A percentile compares a stretch with the other conserved stretches of the same genome.
Conservation (phyloP, 345 rosid genomes). For the Nephelium lappaceum region DNA sequence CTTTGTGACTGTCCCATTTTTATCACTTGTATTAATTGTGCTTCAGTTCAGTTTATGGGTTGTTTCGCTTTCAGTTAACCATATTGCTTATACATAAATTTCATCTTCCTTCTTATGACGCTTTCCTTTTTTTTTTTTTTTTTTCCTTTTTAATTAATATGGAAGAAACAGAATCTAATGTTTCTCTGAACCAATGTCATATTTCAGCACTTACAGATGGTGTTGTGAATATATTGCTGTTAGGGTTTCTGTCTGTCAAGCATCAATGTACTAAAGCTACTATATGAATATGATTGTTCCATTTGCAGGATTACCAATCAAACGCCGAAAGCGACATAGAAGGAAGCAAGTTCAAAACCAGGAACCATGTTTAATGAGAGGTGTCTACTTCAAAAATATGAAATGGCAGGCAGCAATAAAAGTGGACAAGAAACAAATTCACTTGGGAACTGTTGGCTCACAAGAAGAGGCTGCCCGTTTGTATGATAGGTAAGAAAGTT, state of each 20-base stretch:
- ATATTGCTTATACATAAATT: not conserved
- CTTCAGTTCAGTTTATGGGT: not conserved
- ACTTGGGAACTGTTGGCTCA: slow-evolving; percentile 89
- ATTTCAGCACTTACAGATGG: slow-evolving; percentile 1
- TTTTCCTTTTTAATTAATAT: not conserved
- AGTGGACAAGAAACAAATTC: slow-evolving; percentile 95
- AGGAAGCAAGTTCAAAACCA: slow-evolving; percentile 86
- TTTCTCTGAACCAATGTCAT: not conserved
- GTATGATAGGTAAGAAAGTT: slow-evolving; percentile 70
- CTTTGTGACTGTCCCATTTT: not conserved
- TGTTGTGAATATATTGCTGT: not conserved
- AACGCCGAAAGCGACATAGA: slow-evolving; percentile 89
- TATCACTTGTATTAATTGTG: not conserved
- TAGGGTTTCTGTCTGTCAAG: slow-evolving; percentile 7
- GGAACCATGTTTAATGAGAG: slow-evolving; percentile 95
- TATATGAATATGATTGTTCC: slow-evolving; percentile 13
- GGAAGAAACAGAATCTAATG: not conserved
- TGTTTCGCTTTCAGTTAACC: not conserved
- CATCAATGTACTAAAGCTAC: slow-evolving; percentile 3
- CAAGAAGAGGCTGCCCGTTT: slow-evolving; percentile 95
- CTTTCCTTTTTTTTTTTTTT: not conserved
- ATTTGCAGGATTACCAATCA: slow-evolving; percentile 70
- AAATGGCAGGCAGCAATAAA: slow-evolving; percentile 99
- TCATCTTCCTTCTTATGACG: not conserved
- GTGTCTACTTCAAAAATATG: slow-evolving; percentile 97